phyloP scores from a whole-genome alignment of 768 basidiomycete genomes.

The Suillus placidus region DNA sequence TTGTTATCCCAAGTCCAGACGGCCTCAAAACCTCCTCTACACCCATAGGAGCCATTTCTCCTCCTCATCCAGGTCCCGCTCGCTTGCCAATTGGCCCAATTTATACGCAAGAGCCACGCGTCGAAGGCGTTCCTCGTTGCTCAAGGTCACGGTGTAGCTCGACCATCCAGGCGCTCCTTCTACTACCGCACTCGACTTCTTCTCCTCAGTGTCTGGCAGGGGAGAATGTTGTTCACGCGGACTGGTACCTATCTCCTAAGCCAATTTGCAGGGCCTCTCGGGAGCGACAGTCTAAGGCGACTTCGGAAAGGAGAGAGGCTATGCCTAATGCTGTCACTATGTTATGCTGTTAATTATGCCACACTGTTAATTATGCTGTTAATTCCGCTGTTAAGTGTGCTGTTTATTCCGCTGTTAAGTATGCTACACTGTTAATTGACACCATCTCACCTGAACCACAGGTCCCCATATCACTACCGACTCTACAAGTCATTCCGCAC shows the following conservation, averaged over 20 bases:
- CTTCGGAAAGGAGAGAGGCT: slow-evolving; percentile 59
- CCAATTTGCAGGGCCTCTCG: slow-evolving; percentile 27
- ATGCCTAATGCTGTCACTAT: no score
- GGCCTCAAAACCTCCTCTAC: slow-evolving; percentile 46
- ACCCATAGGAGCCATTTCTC: slow-evolving; percentile 45
- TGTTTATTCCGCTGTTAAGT: no score
- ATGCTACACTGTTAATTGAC: no score
- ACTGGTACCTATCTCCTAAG: slow-evolving; percentile 24
- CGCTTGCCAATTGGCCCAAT: slow-evolving; percentile 44
- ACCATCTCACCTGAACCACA: no score
- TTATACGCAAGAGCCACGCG: slow-evolving; percentile 48
- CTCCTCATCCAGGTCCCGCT: slow-evolving; percentile 40
- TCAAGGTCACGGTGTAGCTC: slow-evolving; percentile 30
- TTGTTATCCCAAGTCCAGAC: slow-evolving; percentile 16
- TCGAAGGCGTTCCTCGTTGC: slow-evolving; percentile 44
- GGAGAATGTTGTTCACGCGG: slow-evolving; percentile 8
- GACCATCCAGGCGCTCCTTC: slow-evolving; percentile 20
- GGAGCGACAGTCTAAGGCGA: slow-evolving; percentile 36
- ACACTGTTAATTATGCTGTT: no score
- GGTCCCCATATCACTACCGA: no score
- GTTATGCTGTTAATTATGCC: no score
- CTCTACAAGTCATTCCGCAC: no score
- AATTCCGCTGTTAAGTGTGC: no score
- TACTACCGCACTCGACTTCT: neutral
- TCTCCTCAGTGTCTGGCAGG: slow-evolving; percentile 1